These are phyloP conservation scores for Penicillium sp. DNA, from an alignment of 2,329 filamentous ascomycete species.

Conservation along the genomic window DNA sequence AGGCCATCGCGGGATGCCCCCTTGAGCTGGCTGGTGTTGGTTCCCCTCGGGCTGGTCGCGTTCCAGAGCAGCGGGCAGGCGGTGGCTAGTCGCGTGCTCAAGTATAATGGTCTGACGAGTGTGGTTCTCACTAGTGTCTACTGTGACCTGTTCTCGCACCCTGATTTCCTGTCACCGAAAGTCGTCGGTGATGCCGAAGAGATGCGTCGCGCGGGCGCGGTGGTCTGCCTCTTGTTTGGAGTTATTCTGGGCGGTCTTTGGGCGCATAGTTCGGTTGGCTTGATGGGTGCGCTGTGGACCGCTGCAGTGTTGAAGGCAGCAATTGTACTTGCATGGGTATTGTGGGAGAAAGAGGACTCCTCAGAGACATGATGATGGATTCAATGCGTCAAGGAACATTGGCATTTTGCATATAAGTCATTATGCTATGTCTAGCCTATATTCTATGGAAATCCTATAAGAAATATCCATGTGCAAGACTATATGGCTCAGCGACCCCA, in stretches of 20 bases:
- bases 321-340: constrained; percentile 61
- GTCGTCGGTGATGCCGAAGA: constrained; percentile 53
- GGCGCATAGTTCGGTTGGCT: constrained; percentile 54
- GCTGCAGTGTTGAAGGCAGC: constrained; percentile 58
- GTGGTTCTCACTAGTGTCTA: constrained; percentile 81
- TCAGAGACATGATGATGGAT: background rate
- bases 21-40: constrained; percentile 58
- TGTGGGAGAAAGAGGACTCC: constrained; percentile 57
- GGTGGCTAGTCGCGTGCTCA: constrained; percentile 69
- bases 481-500: too few relatives aligned
- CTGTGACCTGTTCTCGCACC: constrained; percentile 75
- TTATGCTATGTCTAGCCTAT: background rate
- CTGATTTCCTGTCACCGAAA: constrained; percentile 48
- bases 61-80: constrained; percentile 80
- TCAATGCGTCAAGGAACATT: background rate
- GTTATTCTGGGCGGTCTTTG: constrained; percentile 58
- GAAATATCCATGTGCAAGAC: background rate
- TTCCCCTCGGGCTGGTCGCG: constrained; percentile 69
- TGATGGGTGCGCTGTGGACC: constrained; percentile 62
- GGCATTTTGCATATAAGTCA: background rate
- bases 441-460: background rate
- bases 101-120: constrained; percentile 71
- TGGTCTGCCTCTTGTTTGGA: constrained; percentile 55
- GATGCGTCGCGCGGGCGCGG: constrained; percentile 55
- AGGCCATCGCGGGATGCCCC: constrained; percentile 49